Base-by-base conservation (phyloP, 106 monocot species). In the Dendrobium huoshanense region DNA sequence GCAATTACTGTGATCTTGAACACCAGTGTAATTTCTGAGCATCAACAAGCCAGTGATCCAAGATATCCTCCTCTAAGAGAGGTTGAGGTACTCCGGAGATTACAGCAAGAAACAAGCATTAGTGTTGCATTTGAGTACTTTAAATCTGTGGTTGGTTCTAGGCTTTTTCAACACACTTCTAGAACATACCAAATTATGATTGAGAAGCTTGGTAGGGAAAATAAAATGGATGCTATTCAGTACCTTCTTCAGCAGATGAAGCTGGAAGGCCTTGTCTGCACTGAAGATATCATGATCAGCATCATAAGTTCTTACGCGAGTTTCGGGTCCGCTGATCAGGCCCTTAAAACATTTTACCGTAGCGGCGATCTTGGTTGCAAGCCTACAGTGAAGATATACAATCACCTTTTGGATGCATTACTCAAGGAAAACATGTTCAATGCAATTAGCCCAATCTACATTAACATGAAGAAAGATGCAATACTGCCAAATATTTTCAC, bases 291-390 rank as follows among this genome's bases (percentile, higher is more conserved):
- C 33, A 68, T 92, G 27, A 77, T 92, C 41, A 61, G 42, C 17
- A 77, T 92, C 19, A 82, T 96, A 77, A 82, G 73, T 9, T 86
- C 96, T 6, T 94, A 88, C 82, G 81, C 91, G 64, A 81, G 82
- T 41, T 49, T 67, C 7, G 86, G 86, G 19, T 83, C 79, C 7
- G 47, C 85, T 17, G 87, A 84, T 4, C 96, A 87, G 68, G 94
- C 94, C 29, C 90, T 96, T 0, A 90, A 94, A 58, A 86, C 87
- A 8, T 96, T 96, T 45, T 94, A 96, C 78, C 84, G 94, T 24
- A 87, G 87, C 27, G 81, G 54, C 20, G 94, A 96, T 67, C 87
- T 96, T 11, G 90, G 93, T 15, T 92, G 85, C 79, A 67, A 24
- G 19, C 86, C 87, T 3, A 88, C 93, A 0, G 88, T 93, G 25